These are phyloP conservation scores for Aspergillus spinulosporus DNA, from an alignment of 2,329 filamentous ascomycete species.

Conservation along the genomic window DNA sequence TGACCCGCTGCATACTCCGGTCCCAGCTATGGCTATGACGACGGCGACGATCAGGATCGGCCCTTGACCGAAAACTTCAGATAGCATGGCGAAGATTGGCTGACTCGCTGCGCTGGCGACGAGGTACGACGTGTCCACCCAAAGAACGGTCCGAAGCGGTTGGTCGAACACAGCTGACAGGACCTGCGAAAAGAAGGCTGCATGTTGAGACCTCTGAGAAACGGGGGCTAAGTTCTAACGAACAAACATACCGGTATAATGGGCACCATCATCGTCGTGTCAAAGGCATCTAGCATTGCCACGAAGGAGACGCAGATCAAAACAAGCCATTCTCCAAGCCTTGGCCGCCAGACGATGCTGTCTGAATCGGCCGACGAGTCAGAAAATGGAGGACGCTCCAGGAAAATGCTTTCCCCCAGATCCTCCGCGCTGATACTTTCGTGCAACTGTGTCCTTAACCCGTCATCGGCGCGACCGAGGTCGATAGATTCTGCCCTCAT, in stretches of 20 bases:
- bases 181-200: constrained; percentile 21
- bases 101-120: constrained; percentile 36
- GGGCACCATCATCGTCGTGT: constrained; percentile 51
- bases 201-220: constrained; percentile 5
- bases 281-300: constrained; percentile 52
- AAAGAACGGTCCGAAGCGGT: constrained; percentile 45
- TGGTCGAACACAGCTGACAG: constrained; percentile 38
- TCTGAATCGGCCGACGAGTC: constrained; percentile 18
- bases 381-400: constrained; percentile 2
- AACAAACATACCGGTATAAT: constrained; percentile 43
- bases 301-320: constrained; percentile 46
- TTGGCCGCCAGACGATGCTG: constrained; percentile 39
- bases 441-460: constrained; percentile 14
- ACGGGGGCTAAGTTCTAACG: not conserved
- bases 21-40: constrained; percentile 49
- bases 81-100: constrained; percentile 32
- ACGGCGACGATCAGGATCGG: constrained; percentile 46
- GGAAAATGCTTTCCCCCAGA: constrained; percentile 10
- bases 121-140: constrained; percentile 53
- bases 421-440: constrained; percentile 12
- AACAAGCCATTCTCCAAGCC: constrained; percentile 43
- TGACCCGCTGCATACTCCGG: constrained; percentile 45
- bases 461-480: constrained; percentile 18
- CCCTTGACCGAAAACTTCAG: constrained; percentile 49
- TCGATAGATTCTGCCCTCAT: constrained; percentile 23